phyloP scores from a whole-genome alignment of 139 green algal genomes.

The Picochlorum sp. region DNA sequence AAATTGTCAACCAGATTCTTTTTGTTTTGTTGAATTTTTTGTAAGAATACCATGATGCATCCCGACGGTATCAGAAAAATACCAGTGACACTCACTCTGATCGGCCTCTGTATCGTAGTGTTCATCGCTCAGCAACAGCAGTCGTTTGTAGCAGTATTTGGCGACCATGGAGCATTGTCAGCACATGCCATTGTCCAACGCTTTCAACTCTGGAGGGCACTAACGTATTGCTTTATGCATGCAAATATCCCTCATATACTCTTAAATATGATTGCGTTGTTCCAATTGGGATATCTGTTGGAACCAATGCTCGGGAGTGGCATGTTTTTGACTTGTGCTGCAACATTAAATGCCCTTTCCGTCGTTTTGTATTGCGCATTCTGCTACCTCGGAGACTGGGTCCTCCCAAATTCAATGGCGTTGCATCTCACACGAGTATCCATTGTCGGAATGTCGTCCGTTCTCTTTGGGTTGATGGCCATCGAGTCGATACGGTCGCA shows the following conservation, averaged over 20 bases:
- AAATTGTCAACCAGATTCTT: too few species aligned
- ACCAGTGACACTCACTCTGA: neutral
- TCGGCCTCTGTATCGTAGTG: neutral
- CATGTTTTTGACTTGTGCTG: conserved; percentile 2
- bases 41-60: neutral
- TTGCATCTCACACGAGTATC: too few species aligned
- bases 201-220: conserved; percentile 37
- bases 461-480: too few species aligned
- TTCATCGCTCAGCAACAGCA: neutral
- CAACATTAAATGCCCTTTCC: neutral
- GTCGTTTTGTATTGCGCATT: too few species aligned
- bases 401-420: too few species aligned
- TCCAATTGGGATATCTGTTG: conserved; percentile 49
- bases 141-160: neutral
- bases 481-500: too few species aligned
- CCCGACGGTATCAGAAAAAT: neutral
- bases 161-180: neutral
- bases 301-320: conserved; percentile 29
- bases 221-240: conserved; percentile 55
- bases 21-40: too few species aligned
- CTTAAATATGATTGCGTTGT: conserved; percentile 76
- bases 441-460: too few species aligned
- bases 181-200: neutral
- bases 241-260: conserved; percentile 50
- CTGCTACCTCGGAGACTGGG: too few species aligned